These are phyloP conservation scores for Trametes elegans DNA, from an alignment of 768 basidiomycete species.

Conservation along the genomic window DNA sequence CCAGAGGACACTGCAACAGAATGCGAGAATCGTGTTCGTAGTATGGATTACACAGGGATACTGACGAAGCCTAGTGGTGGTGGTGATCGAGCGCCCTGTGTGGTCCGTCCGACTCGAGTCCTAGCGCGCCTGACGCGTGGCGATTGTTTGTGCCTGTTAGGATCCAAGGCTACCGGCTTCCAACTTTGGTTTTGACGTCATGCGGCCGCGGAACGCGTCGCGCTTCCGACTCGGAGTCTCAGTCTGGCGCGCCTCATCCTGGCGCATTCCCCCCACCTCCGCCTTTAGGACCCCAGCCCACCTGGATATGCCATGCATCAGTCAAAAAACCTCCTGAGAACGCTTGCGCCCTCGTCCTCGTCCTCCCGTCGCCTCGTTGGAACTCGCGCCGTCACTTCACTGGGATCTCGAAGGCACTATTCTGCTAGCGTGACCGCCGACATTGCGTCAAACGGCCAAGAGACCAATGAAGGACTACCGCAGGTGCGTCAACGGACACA, in stretches of 20 bases:
- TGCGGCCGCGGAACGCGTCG: slow-evolving; percentile 12
- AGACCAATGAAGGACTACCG: not conserved
- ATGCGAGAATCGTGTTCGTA: no score
- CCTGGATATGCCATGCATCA: slow-evolving; percentile 2
- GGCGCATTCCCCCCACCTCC: no score
- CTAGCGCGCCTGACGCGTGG: not conserved
- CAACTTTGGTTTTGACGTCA: slow-evolving; percentile 24
- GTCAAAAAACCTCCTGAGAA: not conserved
- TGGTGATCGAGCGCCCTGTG: no score
- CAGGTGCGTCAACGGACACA: not conserved
- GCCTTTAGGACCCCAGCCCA: no score
- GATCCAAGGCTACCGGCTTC: slow-evolving; percentile 23
- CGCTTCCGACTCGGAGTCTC: not conserved
- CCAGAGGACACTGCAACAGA: not conserved
- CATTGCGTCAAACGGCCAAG: not conserved
- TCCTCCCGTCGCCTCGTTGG: not conserved
- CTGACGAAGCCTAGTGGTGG: no score
- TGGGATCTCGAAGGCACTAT: not conserved
- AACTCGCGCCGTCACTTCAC: not conserved
- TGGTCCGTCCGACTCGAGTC: no score
- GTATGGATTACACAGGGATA: no score
- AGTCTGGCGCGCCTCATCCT: no score
- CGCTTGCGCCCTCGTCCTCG: not conserved
- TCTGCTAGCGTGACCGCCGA: not conserved
- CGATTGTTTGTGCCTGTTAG: slow-evolving; percentile 27